Percentiles rank a stretch among this genome's conserved stretches.
phyloP scores from a whole-genome alignment of 2,329 filamentous ascomycete species.

The Ophiostoma piceae region DNA sequence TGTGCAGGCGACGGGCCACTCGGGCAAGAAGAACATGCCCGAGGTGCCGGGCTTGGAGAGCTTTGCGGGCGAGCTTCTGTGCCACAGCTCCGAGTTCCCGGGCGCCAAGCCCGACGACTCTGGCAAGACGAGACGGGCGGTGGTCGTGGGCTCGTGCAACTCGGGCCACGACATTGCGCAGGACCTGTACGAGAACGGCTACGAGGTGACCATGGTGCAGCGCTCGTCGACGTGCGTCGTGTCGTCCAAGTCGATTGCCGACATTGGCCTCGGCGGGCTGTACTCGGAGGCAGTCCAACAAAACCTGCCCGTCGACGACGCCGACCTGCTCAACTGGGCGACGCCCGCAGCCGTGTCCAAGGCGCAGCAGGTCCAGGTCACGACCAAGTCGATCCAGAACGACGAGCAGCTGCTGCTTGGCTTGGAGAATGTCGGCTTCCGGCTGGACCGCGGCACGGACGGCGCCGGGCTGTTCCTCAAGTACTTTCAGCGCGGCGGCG shows the following conservation, averaged over 20 bases:
- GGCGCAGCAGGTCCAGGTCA: slow-evolving; percentile 43
- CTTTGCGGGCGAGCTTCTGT: slow-evolving; percentile 50
- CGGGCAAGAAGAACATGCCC: slow-evolving; percentile 60
- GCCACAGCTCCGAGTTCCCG: slow-evolving; percentile 50
- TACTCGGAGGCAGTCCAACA: slow-evolving; percentile 38
- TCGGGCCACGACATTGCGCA: slow-evolving; percentile 56
- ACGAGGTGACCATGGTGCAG: slow-evolving; percentile 56
- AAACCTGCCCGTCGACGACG: slow-evolving; percentile 46
- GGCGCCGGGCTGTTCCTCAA: slow-evolving; percentile 51
- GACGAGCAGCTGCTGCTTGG: slow-evolving; percentile 43
- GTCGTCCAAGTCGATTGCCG: slow-evolving; percentile 41
- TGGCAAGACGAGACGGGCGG: slow-evolving; percentile 43
- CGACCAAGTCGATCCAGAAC: slow-evolving; percentile 34
- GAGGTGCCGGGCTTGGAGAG: slow-evolving; percentile 48
- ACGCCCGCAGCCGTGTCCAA: slow-evolving; percentile 49
- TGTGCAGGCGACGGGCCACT: slow-evolving; percentile 63
- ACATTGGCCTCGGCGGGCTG: slow-evolving; percentile 43
- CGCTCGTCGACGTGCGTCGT: slow-evolving; percentile 53
- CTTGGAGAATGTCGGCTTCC: slow-evolving; percentile 52
- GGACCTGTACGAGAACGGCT: slow-evolving; percentile 53
- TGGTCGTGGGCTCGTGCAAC: slow-evolving; percentile 56
- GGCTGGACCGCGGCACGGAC: slow-evolving; percentile 52
- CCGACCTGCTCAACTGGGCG: slow-evolving; percentile 49
- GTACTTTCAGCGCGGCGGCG: slow-evolving; percentile 56
- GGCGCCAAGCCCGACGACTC: slow-evolving; percentile 36